Conservation (phyloP, 202 grass and related monocot genomes). For the Carex arenaria region DNA sequence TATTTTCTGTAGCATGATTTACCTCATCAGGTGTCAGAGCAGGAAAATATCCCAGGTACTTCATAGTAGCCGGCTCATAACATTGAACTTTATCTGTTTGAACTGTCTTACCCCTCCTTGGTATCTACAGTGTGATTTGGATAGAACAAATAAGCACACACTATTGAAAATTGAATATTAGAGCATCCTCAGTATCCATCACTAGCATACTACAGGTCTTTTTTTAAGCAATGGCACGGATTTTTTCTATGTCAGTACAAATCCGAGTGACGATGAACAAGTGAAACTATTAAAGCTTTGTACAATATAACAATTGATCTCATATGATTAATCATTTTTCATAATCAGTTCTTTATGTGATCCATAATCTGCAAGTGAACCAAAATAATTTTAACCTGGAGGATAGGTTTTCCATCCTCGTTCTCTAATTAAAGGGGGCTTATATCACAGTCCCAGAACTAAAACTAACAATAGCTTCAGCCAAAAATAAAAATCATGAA, state of each 20-base stretch:
- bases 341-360: conserved; percentile 6
- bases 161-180: neutral
- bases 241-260: neutral
- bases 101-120: conserved; percentile 57
- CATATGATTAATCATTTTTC: neutral
- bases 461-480: neutral
- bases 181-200: neutral
- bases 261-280: neutral
- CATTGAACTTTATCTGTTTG: conserved; percentile 80
- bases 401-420: neutral
- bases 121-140: conserved; percentile 50
- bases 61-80: conserved; percentile 99
- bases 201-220: neutral
- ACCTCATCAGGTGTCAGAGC: conserved; percentile 81
- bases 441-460: neutral
- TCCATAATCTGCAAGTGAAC: neutral
- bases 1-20: neutral
- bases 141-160: neutral
- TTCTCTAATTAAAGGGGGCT: neutral
- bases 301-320: neutral
- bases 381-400: neutral
- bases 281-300: neutral
- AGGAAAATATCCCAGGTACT: conserved; percentile 81
- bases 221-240: neutral
- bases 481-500: neutral